A percentile compares a stretch with the other conserved stretches of the same genome.
These are phyloP conservation scores for Camellia japonica DNA, from an alignment of 148 eudicot species.

Conservation along the genomic window DNA sequence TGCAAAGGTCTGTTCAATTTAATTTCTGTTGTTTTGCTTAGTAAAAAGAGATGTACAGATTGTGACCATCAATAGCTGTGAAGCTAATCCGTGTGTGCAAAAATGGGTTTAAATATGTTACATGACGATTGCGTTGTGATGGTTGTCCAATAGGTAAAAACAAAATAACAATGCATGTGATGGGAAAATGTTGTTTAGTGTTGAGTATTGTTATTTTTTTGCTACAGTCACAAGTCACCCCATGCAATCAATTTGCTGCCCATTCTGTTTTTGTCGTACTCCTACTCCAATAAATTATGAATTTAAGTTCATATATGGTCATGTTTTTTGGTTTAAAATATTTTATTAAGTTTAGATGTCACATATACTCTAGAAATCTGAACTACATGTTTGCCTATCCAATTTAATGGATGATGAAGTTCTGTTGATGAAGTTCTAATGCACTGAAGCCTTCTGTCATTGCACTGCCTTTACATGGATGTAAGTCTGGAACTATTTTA, in stretches of 20 bases:
- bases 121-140: neutral
- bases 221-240: neutral
- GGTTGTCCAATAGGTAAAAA: neutral
- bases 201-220: neutral
- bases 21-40: neutral
- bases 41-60: neutral
- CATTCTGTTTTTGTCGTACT: neutral
- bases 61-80: neutral
- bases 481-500: no score
- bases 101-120: neutral
- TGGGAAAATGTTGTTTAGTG: neutral
- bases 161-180: neutral
- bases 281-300: neutral
- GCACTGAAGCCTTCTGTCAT: no score
- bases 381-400: neutral
- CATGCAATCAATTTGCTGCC: neutral
- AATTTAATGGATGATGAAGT: neutral
- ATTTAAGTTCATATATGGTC: no score
- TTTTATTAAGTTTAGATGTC: neutral
- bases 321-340: neutral
- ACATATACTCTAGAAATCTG: neutral
- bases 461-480: no score
- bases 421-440: neutral
- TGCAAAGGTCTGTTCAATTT: conserved; percentile 68
- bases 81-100: neutral